phyloP scores from a whole-genome alignment of 768 basidiomycete species.

The Coprinopsis sp. region DNA sequence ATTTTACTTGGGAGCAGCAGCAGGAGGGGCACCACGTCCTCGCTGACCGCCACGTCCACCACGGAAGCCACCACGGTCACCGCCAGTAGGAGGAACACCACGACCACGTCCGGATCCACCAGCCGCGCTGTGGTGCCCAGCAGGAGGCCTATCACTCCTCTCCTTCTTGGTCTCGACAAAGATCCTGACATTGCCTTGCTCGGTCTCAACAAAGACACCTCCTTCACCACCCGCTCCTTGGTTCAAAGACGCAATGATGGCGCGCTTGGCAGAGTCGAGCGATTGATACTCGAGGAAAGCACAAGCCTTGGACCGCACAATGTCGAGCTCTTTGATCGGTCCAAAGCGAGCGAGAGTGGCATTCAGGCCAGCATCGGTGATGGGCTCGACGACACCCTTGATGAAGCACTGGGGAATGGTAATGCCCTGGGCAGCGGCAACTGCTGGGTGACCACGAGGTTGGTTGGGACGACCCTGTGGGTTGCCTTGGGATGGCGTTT shows the following conservation, averaged over 20 bases:
- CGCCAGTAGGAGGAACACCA: conserved; percentile 53
- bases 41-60: conserved; percentile 21
- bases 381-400: conserved; percentile 78
- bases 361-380: conserved; percentile 49
- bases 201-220: conserved; percentile 72
- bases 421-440: conserved; percentile 56
- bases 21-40: conserved; percentile 21
- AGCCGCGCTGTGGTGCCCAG: too few relatives aligned
- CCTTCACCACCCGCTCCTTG: conserved; percentile 78
- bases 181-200: conserved; percentile 54
- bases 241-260: conserved; percentile 72
- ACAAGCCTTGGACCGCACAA: conserved; percentile 84
- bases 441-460: conserved; percentile 38
- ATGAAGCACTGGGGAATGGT: conserved; percentile 84
- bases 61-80: conserved; percentile 35
- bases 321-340: conserved; percentile 80
- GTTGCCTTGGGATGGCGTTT: conserved; percentile 26
- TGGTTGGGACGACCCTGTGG: conserved; percentile 21
- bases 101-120: conserved; percentile 55
- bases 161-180: conserved; percentile 89
- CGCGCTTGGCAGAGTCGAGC: conserved; percentile 78
- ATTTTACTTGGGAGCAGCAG: conserved; percentile 1
- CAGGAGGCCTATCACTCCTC: conserved; percentile 76
- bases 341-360: conserved; percentile 65
- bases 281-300: conserved; percentile 88